Conservation (phyloP, 371 early-diverging fungal genomes). For the Capniomyces stellatus region DNA sequence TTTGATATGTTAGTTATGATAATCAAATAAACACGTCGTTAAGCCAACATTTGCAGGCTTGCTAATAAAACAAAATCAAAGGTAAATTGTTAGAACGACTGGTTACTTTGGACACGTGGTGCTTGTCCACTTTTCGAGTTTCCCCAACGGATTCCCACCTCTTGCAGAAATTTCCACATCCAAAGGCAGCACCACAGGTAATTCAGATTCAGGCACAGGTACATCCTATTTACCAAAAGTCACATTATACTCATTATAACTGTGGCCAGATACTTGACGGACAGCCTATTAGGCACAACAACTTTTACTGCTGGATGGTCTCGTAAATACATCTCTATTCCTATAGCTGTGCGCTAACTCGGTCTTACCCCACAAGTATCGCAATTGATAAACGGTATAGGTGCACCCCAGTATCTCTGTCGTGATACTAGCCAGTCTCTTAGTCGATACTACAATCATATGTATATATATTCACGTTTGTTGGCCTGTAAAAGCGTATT, state of each 20-base stretch:
- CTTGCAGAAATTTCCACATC: constrained; percentile 43
- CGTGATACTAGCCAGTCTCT: constrained; percentile 97
- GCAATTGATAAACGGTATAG: constrained; percentile 94
- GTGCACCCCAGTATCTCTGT: constrained; percentile 99
- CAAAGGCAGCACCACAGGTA: constrained; percentile 58
- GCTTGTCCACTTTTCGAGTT: constrained; percentile 13
- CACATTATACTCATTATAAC: no score
- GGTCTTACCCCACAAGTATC: constrained; percentile 39
- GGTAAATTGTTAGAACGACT: neutral
- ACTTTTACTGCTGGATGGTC: no score
- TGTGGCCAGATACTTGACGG: no score
- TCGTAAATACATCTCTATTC: no score
- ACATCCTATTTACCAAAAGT: no score
- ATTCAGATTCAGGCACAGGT: constrained; percentile 62
- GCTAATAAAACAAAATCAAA: no score
- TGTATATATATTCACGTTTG: neutral
- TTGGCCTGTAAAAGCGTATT: neutral
- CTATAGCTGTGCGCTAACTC: no score
- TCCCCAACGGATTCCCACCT: constrained; percentile 45
- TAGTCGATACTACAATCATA: constrained; percentile 40
- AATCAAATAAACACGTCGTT: constrained; percentile 13
- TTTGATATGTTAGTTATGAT: no score
- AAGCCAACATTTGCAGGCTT: constrained; percentile 34
- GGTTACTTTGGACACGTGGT: constrained; percentile 21
- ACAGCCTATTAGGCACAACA: no score